Percentiles rank a stretch among this genome's conserved stretches.
phyloP scores from a whole-genome alignment of 2,329 filamentous ascomycete genomes.

The Penicillium sp. region DNA sequence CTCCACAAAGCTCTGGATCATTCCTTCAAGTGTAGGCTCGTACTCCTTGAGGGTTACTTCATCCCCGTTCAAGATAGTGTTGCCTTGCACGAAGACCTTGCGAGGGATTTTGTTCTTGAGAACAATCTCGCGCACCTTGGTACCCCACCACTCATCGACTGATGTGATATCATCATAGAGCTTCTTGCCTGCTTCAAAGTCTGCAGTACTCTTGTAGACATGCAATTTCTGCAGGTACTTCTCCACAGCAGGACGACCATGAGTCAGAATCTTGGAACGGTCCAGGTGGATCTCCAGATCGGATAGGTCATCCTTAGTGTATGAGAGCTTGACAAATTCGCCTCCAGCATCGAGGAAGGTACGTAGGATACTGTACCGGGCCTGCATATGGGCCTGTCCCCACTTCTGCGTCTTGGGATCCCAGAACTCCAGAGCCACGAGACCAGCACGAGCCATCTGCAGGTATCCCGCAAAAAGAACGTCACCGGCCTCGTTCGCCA shows the following conservation, averaged over 20 bases:
- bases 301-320: conserved; percentile 62
- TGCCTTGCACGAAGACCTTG: conserved; percentile 83
- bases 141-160: conserved; percentile 77
- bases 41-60: conserved; percentile 76
- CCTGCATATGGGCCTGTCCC: conserved; percentile 88
- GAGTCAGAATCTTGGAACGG: conserved; percentile 73
- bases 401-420: conserved; percentile 83
- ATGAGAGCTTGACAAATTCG: conserved; percentile 74
- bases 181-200: conserved; percentile 64
- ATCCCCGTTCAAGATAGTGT: conserved; percentile 64
- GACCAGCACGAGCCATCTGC: conserved; percentile 85
- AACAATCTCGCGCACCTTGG: conserved; percentile 60
- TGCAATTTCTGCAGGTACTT: conserved; percentile 84
- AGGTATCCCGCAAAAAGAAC: conserved; percentile 83
- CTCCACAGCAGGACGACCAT: conserved; percentile 73
- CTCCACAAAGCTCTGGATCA: conserved; percentile 75
- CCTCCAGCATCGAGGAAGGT: conserved; percentile 71
- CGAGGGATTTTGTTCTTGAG: conserved; percentile 52
- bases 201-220: conserved; percentile 83
- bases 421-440: conserved; percentile 86
- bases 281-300: conserved; percentile 77
- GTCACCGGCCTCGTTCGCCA: conserved; percentile 69
- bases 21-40: conserved; percentile 66
- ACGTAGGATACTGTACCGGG: conserved; percentile 72
- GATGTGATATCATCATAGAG: conserved; percentile 77